A percentile compares a stretch with the other conserved stretches of the same genome.
phyloP scores from a whole-genome alignment of 139 green algal species.

The Parachlorella kessleri region DNA sequence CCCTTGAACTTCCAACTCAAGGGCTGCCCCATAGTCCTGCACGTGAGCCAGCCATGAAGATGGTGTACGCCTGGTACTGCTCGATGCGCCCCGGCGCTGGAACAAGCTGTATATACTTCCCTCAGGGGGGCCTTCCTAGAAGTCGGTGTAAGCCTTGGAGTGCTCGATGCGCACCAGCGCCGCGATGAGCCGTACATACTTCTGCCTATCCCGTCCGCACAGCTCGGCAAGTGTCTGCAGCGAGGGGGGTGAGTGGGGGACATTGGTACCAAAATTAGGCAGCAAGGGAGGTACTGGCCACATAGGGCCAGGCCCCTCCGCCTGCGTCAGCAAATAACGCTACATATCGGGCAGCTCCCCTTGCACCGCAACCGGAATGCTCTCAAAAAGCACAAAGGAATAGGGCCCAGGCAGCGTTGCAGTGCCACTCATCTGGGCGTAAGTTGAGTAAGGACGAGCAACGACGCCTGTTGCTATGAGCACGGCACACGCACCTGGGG shows the following conservation, averaged over 20 bases:
- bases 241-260: background rate
- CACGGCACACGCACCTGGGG: constrained; percentile 18
- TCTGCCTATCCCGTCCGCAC: constrained; percentile 13
- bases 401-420: background rate
- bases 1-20: too few species aligned
- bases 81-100: too few species aligned
- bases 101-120: too few species aligned
- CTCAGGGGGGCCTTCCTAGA: too few species aligned
- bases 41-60: too few species aligned
- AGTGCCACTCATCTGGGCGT: background rate
- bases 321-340: too few species aligned
- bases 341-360: background rate
- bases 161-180: constrained; percentile 11
- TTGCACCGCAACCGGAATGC: background rate
- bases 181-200: constrained; percentile 15
- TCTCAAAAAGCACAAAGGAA: background rate
- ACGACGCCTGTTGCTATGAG: too few species aligned
- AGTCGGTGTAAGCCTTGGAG: background rate
- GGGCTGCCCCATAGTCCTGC: too few species aligned
- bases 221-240: constrained; percentile 23
- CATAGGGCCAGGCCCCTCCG: background rate
- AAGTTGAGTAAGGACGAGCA: background rate
- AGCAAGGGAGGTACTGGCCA: background rate
- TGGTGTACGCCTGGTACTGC: too few species aligned
- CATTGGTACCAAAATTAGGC: background rate